Base-by-base conservation (phyloP, 2,329 filamentous ascomycete genomes). In the Colletotrichum gloeosporioides region DNA sequence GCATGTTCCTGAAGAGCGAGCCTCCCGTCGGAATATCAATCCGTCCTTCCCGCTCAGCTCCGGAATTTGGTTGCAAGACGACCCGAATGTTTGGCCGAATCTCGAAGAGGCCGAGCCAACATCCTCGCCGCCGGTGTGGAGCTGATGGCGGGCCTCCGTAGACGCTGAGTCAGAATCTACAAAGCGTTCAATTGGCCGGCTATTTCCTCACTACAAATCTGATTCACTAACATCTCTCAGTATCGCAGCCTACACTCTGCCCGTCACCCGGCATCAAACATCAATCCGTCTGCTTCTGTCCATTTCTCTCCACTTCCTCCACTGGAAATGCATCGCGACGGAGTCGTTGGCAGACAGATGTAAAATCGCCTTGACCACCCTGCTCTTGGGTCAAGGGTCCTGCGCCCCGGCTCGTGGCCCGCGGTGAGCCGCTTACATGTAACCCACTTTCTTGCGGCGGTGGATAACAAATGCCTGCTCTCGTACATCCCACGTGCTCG, bases 391-490 rank as follows among this genome's bases (percentile, higher is more conserved):
- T 67, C 69, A 55, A 76, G 69, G 63, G 69, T 69, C 73, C 63
- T 63, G 69, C 31, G 68, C 22, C 70, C 64, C 59, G 70, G 73
- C 73, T 73, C 16, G 13, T 53, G 32, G 57, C 64, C 70, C 57
- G 57, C 70, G 53, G 29, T 44, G 57, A 69, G 70, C 70, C 70
- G 73, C 57, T 34, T 61, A 61, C 31, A 68, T 68, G 39, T 64
- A 53, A 73, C 39, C 73, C 73, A 69, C 73, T 69, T 36, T 39
- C 31, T 13, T 55, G 22, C 29, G 64, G 59, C 32, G 29, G 44
- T 73, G 73, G 64, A 73, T 73, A 66, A 53, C 64, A 65, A 76
- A 76, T 76, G 70, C 70, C 44, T 49, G 64, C 59, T 27, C 64
- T 69, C 18, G 44, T 65, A 65, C 59, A 44, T 73, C 64, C 73